Evolutionary conservation across 1,284 basidiomycete species (phyloP).

Genomic region (Inonotus obliquus): DNA sequence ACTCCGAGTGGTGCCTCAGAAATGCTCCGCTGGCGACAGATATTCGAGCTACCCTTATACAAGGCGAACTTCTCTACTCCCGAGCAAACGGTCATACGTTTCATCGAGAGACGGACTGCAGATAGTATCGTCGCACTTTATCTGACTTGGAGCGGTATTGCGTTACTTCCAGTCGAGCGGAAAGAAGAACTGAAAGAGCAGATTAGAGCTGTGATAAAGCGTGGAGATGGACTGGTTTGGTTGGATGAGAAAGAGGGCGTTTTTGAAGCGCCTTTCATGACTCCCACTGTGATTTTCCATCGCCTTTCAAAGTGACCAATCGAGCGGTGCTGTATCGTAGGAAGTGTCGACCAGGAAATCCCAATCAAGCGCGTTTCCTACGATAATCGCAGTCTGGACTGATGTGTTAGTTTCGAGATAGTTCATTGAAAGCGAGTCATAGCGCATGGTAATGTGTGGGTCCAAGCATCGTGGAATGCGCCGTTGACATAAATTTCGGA

Average conservation of each 20-base stretch:
- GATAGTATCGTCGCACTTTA: constrained; percentile 55
- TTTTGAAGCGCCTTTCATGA: constrained; percentile 41
- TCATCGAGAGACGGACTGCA: constrained; percentile 36
- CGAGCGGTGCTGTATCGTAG: no score
- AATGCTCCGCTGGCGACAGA: constrained; percentile 58
- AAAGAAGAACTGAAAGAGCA: constrained; percentile 46
- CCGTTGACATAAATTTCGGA: no score
- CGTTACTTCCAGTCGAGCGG: constrained; percentile 49
- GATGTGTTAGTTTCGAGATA: no score
- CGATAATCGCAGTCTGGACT: no score
- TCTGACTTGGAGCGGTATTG: constrained; percentile 69
- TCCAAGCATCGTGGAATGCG: no score
- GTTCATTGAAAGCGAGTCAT: no score
- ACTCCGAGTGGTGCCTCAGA: constrained; percentile 33
- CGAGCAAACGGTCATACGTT: constrained; percentile 49
- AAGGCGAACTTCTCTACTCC: constrained; percentile 44
- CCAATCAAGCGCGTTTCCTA: no score
- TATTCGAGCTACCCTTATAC: constrained; percentile 56
- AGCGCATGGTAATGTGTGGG: no score
- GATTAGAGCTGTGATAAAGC: constrained; percentile 44
- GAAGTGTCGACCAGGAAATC: no score
- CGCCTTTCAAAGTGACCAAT: neutral
- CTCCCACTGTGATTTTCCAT: neutral
- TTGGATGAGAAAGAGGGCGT: constrained; percentile 42
- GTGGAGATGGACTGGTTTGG: constrained; percentile 41